A percentile compares a stretch with the other conserved stretches of the same genome.
Evolutionary conservation across 164 flowering plant species (phyloP).

Genomic region (Buxus sempervirens): DNA sequence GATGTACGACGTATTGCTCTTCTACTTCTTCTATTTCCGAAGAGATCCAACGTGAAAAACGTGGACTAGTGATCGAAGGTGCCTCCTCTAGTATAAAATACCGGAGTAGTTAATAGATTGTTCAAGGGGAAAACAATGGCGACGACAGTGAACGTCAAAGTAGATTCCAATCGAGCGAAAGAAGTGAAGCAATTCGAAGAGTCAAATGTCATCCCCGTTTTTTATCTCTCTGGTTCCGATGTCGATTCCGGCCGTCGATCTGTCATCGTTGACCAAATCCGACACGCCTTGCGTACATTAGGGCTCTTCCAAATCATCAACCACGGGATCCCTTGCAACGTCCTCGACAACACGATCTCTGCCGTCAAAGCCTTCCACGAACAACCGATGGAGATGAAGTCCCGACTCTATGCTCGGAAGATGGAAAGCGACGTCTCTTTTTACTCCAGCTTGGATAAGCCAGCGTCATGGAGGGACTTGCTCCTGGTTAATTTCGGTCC

Average conservation of each 20-base stretch:
- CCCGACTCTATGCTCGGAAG: neutral
- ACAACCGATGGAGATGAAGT: neutral
- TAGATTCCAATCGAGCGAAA: slow-evolving; percentile 14
- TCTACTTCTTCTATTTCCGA: too few species aligned
- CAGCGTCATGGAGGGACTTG: slow-evolving; percentile 34
- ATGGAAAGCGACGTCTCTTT: neutral
- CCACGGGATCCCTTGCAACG: neutral
- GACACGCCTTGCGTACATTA: neutral
- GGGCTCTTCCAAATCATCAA: slow-evolving; percentile 1
- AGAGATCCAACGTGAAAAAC: too few species aligned
- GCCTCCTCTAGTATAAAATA: too few species aligned
- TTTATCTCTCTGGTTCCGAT: neutral
- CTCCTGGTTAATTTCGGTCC: neutral
- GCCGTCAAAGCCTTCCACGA: neutral
- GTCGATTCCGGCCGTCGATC: neutral
- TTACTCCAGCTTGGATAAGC: slow-evolving; percentile 1
- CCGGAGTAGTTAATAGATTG: too few species aligned
- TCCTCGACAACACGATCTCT: neutral
- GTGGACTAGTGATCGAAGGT: too few species aligned
- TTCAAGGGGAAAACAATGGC: neutral
- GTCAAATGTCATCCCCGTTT: neutral
- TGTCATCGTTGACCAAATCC: neutral
- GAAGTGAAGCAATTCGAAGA: slow-evolving; percentile 33
- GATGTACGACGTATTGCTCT: too few species aligned
- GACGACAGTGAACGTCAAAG: neutral